phyloP scores from a whole-genome alignment of 306 rosid species.

The Sicyos baderoa region DNA sequence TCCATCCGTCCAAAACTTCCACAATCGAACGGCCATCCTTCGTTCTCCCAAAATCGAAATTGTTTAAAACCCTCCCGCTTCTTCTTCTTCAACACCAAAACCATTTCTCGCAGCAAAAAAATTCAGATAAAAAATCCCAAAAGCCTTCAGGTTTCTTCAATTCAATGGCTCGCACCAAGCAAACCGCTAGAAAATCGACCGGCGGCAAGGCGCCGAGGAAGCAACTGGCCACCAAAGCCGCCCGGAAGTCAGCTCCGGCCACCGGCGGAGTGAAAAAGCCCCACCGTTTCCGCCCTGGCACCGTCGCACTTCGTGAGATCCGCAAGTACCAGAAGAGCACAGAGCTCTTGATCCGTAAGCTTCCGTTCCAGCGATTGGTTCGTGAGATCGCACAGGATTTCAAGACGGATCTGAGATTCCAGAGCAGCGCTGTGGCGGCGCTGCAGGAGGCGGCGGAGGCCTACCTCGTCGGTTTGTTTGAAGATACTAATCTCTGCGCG shows the following conservation, averaged over 20 bases:
- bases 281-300: slow-evolving; percentile 20
- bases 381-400: slow-evolving; percentile 21
- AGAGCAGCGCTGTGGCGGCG: slow-evolving; percentile 20
- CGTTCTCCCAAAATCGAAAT: background rate
- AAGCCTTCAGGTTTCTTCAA: background rate
- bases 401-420: slow-evolving; percentile 22
- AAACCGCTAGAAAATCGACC: slow-evolving; percentile 22
- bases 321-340: slow-evolving; percentile 20
- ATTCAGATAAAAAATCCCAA: background rate
- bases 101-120: background rate
- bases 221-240: slow-evolving; percentile 21
- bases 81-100: background rate
- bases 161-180: slow-evolving; percentile 23
- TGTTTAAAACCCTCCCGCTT: background rate
- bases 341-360: slow-evolving; percentile 17
- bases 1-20: background rate
- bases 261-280: slow-evolving; percentile 22
- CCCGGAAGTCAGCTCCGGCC: slow-evolving; percentile 19
- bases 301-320: slow-evolving; percentile 22
- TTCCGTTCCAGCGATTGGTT: slow-evolving; percentile 19
- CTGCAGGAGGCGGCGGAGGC: slow-evolving; percentile 21
- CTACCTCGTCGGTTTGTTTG: slow-evolving; percentile 14
- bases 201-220: slow-evolving; percentile 22
- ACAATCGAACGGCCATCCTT: background rate
- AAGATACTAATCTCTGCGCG: slow-evolving; percentile 20